Percentiles rank a stretch among this genome's conserved stretches.
phyloP scores from a whole-genome alignment of 2,329 filamentous ascomycete genomes.

The Xylariaceae sp. region DNA sequence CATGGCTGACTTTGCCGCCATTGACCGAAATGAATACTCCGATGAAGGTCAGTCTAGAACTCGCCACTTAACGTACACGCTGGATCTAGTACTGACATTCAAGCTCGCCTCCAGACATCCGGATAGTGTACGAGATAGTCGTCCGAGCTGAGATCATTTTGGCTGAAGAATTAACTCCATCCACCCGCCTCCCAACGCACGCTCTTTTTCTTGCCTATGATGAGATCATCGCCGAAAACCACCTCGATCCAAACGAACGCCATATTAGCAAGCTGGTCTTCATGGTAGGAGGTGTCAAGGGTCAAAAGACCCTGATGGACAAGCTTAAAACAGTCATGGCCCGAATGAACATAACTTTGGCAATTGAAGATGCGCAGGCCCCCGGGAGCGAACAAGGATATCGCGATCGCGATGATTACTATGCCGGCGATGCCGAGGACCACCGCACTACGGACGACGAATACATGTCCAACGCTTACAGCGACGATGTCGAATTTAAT shows the following conservation, averaged over 20 bases:
- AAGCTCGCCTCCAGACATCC: conserved; percentile 54
- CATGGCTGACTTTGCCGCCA: conserved; percentile 8
- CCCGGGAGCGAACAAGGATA: conserved; percentile 28
- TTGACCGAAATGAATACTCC: conserved; percentile 27
- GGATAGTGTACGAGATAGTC: conserved; percentile 73
- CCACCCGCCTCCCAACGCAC: conserved; percentile 64
- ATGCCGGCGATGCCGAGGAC: conserved; percentile 16
- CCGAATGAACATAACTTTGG: conserved; percentile 67
- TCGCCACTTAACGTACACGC: neutral
- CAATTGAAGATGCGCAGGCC: conserved; percentile 43
- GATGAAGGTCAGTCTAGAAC: conserved; percentile 24
- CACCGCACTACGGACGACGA: conserved; percentile 19
- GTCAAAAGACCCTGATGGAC: conserved; percentile 55
- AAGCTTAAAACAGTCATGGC: conserved; percentile 66
- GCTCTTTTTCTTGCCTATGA: conserved; percentile 82
- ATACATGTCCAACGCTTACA: neutral
- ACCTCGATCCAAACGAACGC: conserved; percentile 68
- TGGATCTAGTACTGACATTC: conserved; percentile 11
- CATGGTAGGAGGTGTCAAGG: conserved; percentile 65
- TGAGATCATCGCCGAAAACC: conserved; percentile 65
- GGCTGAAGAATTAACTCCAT: conserved; percentile 49
- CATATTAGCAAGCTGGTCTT: conserved; percentile 75
- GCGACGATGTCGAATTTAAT: conserved; percentile 3
- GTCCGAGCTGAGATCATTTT: conserved; percentile 63
- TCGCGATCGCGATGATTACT: conserved; percentile 16